Evolutionary conservation across 805 yeast species (phyloP).

Genomic region (Kodamaea restingae): DNA sequence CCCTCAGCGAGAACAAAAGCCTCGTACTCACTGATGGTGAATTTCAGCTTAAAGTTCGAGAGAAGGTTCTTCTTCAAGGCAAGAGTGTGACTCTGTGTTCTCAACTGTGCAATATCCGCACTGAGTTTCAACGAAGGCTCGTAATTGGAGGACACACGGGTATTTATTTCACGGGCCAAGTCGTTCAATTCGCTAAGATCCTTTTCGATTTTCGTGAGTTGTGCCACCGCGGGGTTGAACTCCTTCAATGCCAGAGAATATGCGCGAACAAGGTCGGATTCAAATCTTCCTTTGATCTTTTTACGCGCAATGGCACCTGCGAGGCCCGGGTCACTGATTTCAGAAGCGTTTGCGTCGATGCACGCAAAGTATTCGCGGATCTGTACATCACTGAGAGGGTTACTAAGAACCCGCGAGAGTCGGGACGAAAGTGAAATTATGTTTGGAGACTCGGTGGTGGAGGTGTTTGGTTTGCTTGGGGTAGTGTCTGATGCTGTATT

Average conservation of each 20-base stretch:
- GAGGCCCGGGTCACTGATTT: constrained; percentile 44
- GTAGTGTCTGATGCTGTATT: background rate
- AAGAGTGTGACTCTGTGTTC: constrained; percentile 28
- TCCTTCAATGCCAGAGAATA: constrained; percentile 39
- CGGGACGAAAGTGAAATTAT: constrained; percentile 34
- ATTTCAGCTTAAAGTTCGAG: constrained; percentile 51
- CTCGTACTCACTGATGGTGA: constrained; percentile 70
- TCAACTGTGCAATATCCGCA: constrained; percentile 22
- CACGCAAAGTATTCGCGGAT: constrained; percentile 32
- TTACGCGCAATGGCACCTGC: constrained; percentile 60
- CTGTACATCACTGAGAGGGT: constrained; percentile 32
- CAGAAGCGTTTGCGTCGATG: constrained; percentile 26
- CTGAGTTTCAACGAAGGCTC: constrained; percentile 21
- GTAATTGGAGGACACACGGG: constrained; percentile 32
- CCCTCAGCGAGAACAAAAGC: constrained; percentile 51
- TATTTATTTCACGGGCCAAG: constrained; percentile 31
- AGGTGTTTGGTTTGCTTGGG: background rate
- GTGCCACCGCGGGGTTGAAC: constrained; percentile 28
- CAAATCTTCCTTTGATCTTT: constrained; percentile 56
- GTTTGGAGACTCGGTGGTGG: constrained; percentile 6
- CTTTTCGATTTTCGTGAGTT: constrained; percentile 20
- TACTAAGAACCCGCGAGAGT: constrained; percentile 47
- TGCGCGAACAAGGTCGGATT: constrained; percentile 53
- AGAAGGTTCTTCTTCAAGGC: constrained; percentile 51
- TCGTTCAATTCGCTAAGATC: constrained; percentile 18